Percentiles rank a stretch among this genome's conserved stretches.
These are phyloP conservation scores for Cicer bijugum DNA, from an alignment of 306 rosid species.

Conservation along the genomic window DNA sequence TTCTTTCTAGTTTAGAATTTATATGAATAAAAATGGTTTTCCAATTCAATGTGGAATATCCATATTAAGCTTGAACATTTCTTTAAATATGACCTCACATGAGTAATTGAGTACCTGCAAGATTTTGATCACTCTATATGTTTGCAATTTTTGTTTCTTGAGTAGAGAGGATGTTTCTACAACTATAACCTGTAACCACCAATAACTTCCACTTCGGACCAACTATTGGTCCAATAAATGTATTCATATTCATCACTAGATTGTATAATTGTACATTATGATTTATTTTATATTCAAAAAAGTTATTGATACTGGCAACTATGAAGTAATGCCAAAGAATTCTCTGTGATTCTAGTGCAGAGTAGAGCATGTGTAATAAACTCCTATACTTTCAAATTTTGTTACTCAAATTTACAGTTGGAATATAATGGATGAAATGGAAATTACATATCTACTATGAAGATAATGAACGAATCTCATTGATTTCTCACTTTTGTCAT, in stretches of 20 bases:
- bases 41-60: conserved; percentile 14
- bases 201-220: not conserved
- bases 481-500: conserved; percentile 28
- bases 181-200: conserved; percentile 5
- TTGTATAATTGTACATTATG: not conserved
- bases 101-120: not conserved
- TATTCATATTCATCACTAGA: not conserved
- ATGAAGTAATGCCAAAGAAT: not conserved
- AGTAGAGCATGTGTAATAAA: conserved; percentile 7
- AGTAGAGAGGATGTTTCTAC: conserved; percentile 2
- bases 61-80: conserved; percentile 7
- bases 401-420: conserved; percentile 14
- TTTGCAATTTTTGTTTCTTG: conserved; percentile 11
- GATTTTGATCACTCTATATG: conserved; percentile 24
- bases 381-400: conserved; percentile 6
- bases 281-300: conserved; percentile 5
- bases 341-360: conserved; percentile 2
- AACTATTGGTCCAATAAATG: not conserved
- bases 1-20: conserved; percentile 8
- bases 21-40: conserved; percentile 33
- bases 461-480: conserved; percentile 2
- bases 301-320: conserved; percentile 10
- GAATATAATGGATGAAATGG: not conserved
- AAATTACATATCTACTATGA: conserved; percentile 16
- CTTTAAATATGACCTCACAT: conserved; percentile 5